phyloP scores from a whole-genome alignment of 768 basidiomycete genomes.

The Phylloporus scabripes region DNA sequence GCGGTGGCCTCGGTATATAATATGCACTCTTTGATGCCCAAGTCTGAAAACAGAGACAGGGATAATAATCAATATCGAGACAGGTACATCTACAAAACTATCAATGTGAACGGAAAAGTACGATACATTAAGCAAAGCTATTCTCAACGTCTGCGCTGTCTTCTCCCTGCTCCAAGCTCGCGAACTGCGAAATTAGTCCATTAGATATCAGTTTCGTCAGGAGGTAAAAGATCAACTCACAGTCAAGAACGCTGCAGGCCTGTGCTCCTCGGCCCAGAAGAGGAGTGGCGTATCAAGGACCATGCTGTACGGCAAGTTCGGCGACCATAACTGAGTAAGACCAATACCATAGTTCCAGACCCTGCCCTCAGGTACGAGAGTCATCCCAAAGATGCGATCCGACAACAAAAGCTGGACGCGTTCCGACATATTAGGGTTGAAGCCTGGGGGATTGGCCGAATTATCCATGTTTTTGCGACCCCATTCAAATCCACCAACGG shows the following conservation, averaged over 20 bases:
- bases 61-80: background rate
- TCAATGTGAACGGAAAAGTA: constrained; percentile 2
- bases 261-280: constrained; percentile 96
- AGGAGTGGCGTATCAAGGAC: constrained; percentile 86
- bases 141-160: constrained; percentile 96
- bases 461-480: constrained; percentile 90
- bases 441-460: constrained; percentile 81
- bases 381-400: constrained; percentile 94
- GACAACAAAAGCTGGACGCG: constrained; percentile 89
- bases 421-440: constrained; percentile 99
- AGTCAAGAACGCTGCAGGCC: constrained; percentile 90
- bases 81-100: constrained; percentile 15
- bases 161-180: constrained; percentile 83
- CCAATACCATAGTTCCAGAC: constrained; percentile 98
- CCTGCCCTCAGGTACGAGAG: constrained; percentile 86
- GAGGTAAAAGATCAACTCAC: constrained; percentile 40
- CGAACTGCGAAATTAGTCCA: constrained; percentile 50
- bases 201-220: constrained; percentile 1
- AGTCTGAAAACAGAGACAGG: background rate
- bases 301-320: constrained; percentile 76
- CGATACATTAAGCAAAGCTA: constrained; percentile 65
- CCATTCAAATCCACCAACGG: constrained; percentile 95
- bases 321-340: constrained; percentile 86
- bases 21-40: background rate
- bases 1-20: background rate